Evolutionary conservation across 495 filamentous ascomycete species (phyloP).

Genomic region (Parmelia sp.): DNA sequence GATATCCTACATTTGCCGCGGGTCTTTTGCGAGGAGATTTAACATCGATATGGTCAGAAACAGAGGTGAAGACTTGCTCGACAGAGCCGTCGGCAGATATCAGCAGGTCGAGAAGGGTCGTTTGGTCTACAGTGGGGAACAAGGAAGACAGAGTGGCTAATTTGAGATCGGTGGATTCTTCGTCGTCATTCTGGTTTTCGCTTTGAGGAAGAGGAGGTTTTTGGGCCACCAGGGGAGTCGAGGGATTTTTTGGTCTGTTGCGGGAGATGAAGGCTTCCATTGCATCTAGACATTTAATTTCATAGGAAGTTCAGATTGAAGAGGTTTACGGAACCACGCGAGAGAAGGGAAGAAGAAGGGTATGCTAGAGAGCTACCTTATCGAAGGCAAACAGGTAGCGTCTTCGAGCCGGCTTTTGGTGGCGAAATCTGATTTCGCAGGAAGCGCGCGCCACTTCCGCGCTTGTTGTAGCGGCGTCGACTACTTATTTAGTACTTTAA

Average conservation of each 20-base stretch:
- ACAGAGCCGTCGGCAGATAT: constrained; percentile 74
- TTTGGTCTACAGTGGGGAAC: constrained; percentile 54
- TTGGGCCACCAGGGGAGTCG: neutral
- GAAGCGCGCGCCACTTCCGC: neutral
- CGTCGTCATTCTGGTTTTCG: constrained; percentile 29
- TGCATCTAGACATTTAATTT: neutral
- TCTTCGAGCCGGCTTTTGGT: neutral
- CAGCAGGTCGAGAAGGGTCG: constrained; percentile 68
- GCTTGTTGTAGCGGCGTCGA: neutral
- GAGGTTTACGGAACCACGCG: no score
- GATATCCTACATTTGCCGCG: constrained; percentile 37
- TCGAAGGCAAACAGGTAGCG: neutral
- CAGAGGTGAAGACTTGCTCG: constrained; percentile 48
- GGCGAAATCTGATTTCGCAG: neutral
- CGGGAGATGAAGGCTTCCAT: constrained; percentile 56
- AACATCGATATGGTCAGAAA: constrained; percentile 34
- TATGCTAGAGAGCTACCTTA: no score
- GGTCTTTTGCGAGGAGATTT: constrained; percentile 35
- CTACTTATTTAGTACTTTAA: neutral
- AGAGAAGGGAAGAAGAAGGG: no score
- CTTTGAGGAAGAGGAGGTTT: neutral
- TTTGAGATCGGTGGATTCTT: constrained; percentile 84
- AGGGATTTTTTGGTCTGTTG: constrained; percentile 42
- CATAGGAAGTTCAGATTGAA: neutral
- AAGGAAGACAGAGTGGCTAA: constrained; percentile 77